Evolutionary conservation across 306 rosid genomes (phyloP), one percentile per base, ranked within the genome.

Genomic region (Vigna angularis): DNA sequence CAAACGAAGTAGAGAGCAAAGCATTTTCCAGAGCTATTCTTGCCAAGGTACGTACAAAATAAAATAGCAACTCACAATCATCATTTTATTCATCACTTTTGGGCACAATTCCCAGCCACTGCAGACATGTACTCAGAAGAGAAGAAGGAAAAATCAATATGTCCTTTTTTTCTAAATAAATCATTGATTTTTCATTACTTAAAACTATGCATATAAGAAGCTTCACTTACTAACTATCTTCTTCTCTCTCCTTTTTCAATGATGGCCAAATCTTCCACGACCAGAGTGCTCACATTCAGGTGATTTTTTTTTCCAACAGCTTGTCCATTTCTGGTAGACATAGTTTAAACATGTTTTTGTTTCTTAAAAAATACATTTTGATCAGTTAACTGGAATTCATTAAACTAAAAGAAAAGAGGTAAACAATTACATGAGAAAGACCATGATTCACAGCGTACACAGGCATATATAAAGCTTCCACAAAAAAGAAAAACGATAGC

Each of bases 281-380:
- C 32, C 87, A 91, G 96, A 91, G 96, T 82, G 93, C 93, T 79
- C 68, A 79, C 10, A 65, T 91, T 58, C 91, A 89, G 93, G 93
- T 88, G 58, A 70, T 49, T 15, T 1, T 0, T 20, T 34, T 9
- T 36, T 24, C 52, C 14, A 32, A 22, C 10, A 9, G 3, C 55
- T 20, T 14, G 8, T 50, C 12, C 42, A 9, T 18, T 30, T 6
- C 18, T 30, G 13, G 12, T 62, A 62, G 26, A 36, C 48, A 63
- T 63, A 7, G 13, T 5, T 62, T 62, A 24, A 15, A 61, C 16
- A 15, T 17, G 2, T 14, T 30, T 32, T 28, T 28, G 7, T 28
- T 6, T n/a, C 12, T 32, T 10, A 11, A 24, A 62, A 34, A 7
- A 6, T 0, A 1, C 9, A 16, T 16, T 6, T 50, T 50, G 20